Evolutionary conservation across 768 basidiomycete genomes (phyloP).

Genomic region (Fomitopsis pulvina): DNA sequence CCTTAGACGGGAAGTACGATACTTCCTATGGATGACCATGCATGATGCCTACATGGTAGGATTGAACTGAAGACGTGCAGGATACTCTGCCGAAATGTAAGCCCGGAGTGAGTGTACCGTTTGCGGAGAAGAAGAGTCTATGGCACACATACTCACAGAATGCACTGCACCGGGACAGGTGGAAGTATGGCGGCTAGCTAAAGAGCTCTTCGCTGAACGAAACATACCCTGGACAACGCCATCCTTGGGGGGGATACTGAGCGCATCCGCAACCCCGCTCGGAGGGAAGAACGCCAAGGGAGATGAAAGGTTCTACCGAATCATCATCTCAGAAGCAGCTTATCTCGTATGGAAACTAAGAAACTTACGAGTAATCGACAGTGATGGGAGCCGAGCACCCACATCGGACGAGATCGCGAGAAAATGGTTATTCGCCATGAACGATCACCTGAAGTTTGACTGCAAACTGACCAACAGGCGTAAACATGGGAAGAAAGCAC

Average conservation of each 20-base stretch:
- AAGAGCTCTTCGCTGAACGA: constrained; percentile 5
- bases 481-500: too few relatives aligned
- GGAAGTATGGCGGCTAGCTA: constrained; percentile 11
- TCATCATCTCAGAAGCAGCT: too few relatives aligned
- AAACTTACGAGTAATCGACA: too few relatives aligned
- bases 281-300: too few relatives aligned
- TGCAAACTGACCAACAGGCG: too few relatives aligned
- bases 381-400: too few relatives aligned
- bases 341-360: too few relatives aligned
- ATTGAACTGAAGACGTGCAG: constrained; percentile 9
- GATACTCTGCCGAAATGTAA: neutral
- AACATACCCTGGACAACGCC: neutral
- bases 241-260: neutral
- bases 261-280: too few relatives aligned
- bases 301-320: too few relatives aligned
- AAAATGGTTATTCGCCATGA: too few relatives aligned
- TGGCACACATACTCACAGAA: constrained; percentile 17
- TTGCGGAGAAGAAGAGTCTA: constrained; percentile 10
- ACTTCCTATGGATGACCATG: constrained; percentile 1
- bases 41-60: constrained; percentile 6
- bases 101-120: constrained; percentile 7
- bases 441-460: too few relatives aligned
- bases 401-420: too few relatives aligned
- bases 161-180: constrained; percentile 14
- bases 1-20: neutral